Conservation (phyloP, 2,329 filamentous ascomycete species). For the Eutypella sp. region DNA sequence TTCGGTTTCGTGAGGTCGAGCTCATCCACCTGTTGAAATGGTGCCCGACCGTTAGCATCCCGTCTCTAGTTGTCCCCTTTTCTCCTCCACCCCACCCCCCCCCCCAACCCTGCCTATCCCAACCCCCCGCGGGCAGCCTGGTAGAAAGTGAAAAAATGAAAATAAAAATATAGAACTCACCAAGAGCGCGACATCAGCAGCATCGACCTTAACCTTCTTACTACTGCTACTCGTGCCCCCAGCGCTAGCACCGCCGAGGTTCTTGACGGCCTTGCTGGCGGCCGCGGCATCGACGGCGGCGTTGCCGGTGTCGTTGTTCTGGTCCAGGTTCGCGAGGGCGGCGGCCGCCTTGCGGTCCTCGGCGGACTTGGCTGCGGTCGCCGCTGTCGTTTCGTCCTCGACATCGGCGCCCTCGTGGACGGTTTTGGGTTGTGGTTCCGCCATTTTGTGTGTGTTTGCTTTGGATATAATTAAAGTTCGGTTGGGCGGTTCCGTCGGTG, state of each 20-base stretch:
- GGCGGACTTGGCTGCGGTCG: constrained; percentile 54
- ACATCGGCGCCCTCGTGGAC: constrained; percentile 58
- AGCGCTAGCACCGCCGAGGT: constrained; percentile 38
- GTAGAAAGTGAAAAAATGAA: neutral
- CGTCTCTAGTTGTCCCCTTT: neutral
- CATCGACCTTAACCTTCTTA: constrained; percentile 69
- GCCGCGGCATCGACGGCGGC: constrained; percentile 65
- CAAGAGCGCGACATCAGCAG: constrained; percentile 64
- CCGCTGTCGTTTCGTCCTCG: constrained; percentile 48
- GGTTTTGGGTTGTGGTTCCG: constrained; percentile 53
- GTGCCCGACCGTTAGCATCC: constrained; percentile 1
- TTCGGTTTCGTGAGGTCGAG: constrained; percentile 66
- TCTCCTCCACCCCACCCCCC: neutral
- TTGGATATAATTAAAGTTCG: no score
- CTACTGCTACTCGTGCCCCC: constrained; percentile 22
- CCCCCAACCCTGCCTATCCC: neutral
- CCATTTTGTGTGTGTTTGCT: constrained; percentile 39
- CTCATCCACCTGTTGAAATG: constrained; percentile 54
- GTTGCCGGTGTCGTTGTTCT: constrained; percentile 37
- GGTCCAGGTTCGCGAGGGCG: constrained; percentile 66
- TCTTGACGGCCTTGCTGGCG: constrained; percentile 67
- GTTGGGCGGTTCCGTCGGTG: no score
- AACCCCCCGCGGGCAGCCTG: neutral
- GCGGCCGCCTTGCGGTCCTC: constrained; percentile 75
- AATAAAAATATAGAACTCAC: constrained; percentile 37